A percentile compares a stretch with the other conserved stretches of the same genome.
phyloP scores from a whole-genome alignment of 139 green algal genomes.

The Diplosphaera chodatii region DNA sequence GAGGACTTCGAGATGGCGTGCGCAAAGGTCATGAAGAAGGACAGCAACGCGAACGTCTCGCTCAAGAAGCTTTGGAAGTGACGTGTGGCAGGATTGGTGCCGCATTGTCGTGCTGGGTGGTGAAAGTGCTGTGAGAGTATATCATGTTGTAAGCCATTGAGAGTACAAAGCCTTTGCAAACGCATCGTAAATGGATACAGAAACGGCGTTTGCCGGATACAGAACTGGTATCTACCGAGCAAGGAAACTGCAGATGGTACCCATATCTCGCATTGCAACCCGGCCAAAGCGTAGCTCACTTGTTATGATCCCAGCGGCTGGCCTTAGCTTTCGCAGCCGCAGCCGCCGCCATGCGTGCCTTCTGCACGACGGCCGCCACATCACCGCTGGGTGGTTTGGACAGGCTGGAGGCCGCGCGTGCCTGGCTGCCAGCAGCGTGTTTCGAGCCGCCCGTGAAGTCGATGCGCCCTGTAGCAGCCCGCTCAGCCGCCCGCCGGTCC shows the following conservation, averaged over 20 bases:
- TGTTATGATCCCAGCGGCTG: background rate
- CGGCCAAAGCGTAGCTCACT: background rate
- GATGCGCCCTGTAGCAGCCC: background rate
- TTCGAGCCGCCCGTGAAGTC: constrained; percentile 9
- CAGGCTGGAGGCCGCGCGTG: background rate
- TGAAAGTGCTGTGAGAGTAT: too few relatives aligned
- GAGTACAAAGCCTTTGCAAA: too few relatives aligned
- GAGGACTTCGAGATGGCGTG: constrained; percentile 99
- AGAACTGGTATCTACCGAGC: too few relatives aligned
- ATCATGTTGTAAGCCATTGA: too few relatives aligned
- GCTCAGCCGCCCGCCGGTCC: background rate
- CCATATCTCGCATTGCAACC: too few relatives aligned
- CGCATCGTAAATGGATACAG: too few relatives aligned
- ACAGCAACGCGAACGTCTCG: constrained; percentile 89
- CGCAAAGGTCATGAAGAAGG: constrained; percentile 94
- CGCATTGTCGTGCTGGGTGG: too few relatives aligned
- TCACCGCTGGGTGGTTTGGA: too few relatives aligned
- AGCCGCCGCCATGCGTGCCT: background rate
- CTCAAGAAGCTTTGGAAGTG: constrained; percentile 98
- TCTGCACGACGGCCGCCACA: background rate
- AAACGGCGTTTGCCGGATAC: too few relatives aligned
- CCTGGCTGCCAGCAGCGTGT: background rate
- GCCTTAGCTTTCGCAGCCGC: background rate
- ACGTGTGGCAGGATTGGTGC: too few relatives aligned
- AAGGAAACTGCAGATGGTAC: too few relatives aligned